Percentiles rank a stretch among this genome's conserved stretches.
Conservation (phyloP, 164 flowering plant genomes). For the Nymphaea thermarum region DNA sequence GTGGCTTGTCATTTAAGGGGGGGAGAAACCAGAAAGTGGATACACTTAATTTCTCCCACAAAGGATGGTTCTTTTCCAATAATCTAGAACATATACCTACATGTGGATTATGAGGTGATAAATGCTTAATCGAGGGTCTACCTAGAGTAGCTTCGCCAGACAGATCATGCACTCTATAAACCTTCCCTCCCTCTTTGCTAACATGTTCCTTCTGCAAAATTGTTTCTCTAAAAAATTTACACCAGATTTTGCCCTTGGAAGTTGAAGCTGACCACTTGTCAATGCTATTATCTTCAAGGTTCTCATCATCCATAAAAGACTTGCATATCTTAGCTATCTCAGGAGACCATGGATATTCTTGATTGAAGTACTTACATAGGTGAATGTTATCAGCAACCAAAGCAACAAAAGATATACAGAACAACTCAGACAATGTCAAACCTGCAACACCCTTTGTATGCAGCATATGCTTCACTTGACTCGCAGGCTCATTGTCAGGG, state of each 20-base stretch:
- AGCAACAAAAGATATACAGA: conserved; percentile 65
- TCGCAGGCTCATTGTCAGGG: conserved; percentile 1
- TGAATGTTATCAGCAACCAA: conserved; percentile 74
- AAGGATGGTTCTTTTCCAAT: conserved; percentile 28
- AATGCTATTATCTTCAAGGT: conserved; percentile 10
- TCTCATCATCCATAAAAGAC: conserved; percentile 10
- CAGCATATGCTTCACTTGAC: conserved; percentile 5
- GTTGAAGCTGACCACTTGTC: conserved; percentile 12
- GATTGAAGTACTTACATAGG: conserved; percentile 35
- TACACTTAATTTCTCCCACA: conserved; percentile 47
- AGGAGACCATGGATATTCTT: conserved; percentile 13
- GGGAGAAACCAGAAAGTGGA: conserved; percentile 52
- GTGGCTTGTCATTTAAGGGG: conserved; percentile 58
- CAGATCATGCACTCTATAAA: too few species aligned
- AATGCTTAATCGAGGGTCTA: too few species aligned
- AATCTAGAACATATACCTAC: conserved; percentile 38
- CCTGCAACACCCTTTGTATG: conserved; percentile 22
- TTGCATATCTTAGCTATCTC: conserved; percentile 12
- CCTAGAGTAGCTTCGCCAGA: too few species aligned
- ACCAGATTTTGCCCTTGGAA: conserved; percentile 41
- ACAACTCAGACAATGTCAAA: conserved; percentile 72
- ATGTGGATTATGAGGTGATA: conserved; percentile 38
- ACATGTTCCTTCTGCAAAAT: conserved; percentile 19
- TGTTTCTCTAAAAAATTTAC: conserved; percentile 37
- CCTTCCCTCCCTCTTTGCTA: background rate